Evolutionary conservation across 1,284 basidiomycete species (phyloP), one percentile per base, ranked within the genome.

Genomic region (Dichomitus squalens): DNA sequence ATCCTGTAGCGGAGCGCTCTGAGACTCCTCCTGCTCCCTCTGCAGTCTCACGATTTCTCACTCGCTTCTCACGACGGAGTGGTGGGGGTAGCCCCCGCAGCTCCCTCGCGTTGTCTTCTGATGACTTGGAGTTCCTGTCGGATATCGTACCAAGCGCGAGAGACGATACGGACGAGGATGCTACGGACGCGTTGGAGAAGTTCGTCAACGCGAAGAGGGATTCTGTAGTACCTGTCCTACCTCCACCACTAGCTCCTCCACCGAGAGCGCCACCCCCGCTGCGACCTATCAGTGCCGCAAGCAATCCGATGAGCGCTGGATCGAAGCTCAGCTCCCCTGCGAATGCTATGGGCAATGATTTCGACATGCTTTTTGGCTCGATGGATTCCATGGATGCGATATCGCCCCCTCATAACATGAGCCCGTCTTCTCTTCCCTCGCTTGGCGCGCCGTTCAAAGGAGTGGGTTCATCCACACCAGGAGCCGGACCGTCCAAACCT

Each of bases 81-180:
- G 79, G 74, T 6, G 64, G 75, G n/a, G 62, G 75, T 3, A 74
- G 71, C 49, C 70, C 78, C 7, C 76, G 78, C 38, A 76, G 74
- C 47, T 82, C 85, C 9, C 69, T 91, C 40, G 80, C 86, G 4
- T 76, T 91, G 20, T 89, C 88, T 7, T 77, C 82, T 2, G 83
- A 88, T 57, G 89, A 92, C 67, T 74, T 92, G 23, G 87, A 90
- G 63, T 90, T 88, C 64, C 76, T 92, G n/a, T 81, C 84, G 9
- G 89, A 91, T 62, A 84, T 89, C 49, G 84, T 86, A 4, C 86
- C 87, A 4, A 82, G 79, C 60, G 79, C 77, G 8, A 71, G 68
- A 49, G 81, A 85, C 59, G 70, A 66, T 5, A 73, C 72, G 14
- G 72, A 75, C 3, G 73, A 74, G 34, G 70, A 73, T 31, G 36